Evolutionary conservation across 2,329 filamentous ascomycete genomes (phyloP).

Genomic region (Alternaria arbusti): DNA sequence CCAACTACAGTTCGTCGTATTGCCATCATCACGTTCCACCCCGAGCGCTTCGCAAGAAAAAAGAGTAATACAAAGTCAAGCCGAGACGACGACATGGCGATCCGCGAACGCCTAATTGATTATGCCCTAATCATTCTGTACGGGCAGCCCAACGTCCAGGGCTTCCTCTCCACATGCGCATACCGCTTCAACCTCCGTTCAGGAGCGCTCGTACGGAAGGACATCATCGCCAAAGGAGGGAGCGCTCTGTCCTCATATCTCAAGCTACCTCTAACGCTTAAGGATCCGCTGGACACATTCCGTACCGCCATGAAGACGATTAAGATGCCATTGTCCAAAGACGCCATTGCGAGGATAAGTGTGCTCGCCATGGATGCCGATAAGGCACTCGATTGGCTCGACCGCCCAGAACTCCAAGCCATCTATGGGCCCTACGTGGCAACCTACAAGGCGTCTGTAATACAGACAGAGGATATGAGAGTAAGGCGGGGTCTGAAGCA

Average conservation of each 20-base stretch:
- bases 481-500: neutral
- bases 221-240: neutral
- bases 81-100: neutral
- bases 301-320: neutral
- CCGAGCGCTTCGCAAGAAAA: neutral
- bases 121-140: neutral
- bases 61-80: neutral
- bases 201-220: neutral
- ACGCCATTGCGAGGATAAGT: neutral
- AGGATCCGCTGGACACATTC: neutral
- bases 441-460: neutral
- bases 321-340: neutral
- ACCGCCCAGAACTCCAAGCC: neutral
- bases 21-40: neutral
- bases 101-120: neutral
- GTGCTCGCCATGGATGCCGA: neutral
- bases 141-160: neutral
- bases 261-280: neutral
- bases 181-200: neutral
- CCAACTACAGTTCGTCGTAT: neutral
- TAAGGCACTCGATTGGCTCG: neutral
- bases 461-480: neutral
- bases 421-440: neutral
- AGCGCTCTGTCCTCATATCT: neutral
- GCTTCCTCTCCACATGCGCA: neutral